Evolutionary conservation across 129 eudicot genomes (phyloP).

Genomic region (sunflower (Helianthus annuus)): DNA sequence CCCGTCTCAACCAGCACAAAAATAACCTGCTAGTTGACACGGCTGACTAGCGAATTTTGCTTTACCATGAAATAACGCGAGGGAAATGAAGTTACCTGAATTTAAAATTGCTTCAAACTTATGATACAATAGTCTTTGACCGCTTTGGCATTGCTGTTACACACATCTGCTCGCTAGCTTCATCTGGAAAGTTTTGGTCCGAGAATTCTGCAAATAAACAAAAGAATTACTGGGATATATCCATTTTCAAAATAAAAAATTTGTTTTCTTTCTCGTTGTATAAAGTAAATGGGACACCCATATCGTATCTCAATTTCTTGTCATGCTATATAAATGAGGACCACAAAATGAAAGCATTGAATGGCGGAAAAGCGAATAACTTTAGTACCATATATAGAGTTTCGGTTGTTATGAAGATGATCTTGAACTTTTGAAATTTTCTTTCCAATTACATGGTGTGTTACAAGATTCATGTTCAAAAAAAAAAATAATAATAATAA

Average conservation of each 20-base stretch:
- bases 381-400: neutral
- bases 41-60: neutral
- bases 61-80: neutral
- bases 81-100: constrained; percentile 19
- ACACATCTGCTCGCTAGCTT: constrained; percentile 27
- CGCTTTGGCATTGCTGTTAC: constrained; percentile 30
- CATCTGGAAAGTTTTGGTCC: constrained; percentile 66
- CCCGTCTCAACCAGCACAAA: neutral
- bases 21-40: neutral
- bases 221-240: neutral
- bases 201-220: constrained; percentile 48
- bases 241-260: neutral
- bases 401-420: constrained; percentile 1
- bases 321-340: constrained; percentile 6
- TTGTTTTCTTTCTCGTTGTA: neutral
- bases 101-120: constrained; percentile 29
- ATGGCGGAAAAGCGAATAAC: neutral
- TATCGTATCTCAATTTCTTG: constrained; percentile 4
- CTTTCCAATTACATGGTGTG: neutral
- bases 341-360: neutral
- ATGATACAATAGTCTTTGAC: constrained; percentile 34
- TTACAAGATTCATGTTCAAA: neutral
- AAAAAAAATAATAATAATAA: too few species aligned
- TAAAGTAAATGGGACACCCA: constrained; percentile 5
- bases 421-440: neutral